A percentile compares a stretch with the other conserved stretches of the same genome.
These are phyloP conservation scores for Danielia oregonensis DNA, from an alignment of 805 yeast species.

Conservation along the genomic window DNA sequence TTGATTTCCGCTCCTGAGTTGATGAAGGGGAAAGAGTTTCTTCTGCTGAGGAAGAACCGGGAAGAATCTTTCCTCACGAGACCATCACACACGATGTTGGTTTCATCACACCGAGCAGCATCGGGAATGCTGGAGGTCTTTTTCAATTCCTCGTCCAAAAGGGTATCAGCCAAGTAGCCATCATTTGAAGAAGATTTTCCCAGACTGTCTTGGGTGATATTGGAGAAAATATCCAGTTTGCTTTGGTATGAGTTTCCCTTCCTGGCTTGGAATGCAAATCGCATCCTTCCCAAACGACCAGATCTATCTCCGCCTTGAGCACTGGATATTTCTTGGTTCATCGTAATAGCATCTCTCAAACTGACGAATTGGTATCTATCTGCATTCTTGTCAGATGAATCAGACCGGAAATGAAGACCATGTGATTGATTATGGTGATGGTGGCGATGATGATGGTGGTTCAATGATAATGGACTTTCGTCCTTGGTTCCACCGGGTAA, in stretches of 20 bases:
- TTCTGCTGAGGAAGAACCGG: slow-evolving; percentile 22
- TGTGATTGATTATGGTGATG: slow-evolving; percentile 7
- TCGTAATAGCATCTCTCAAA: slow-evolving; percentile 29
- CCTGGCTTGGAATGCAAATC: slow-evolving; percentile 28
- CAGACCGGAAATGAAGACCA: not conserved
- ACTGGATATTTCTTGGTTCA: slow-evolving; percentile 6
- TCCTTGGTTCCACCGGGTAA: not conserved
- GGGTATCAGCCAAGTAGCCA: not conserved
- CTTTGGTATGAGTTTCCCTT: slow-evolving; percentile 2
- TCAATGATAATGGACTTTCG: not conserved
- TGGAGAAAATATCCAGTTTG: not conserved
- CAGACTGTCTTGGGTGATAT: not conserved
- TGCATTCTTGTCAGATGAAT: not conserved
- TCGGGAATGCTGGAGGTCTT: slow-evolving; percentile 3
- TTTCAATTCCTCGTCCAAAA: slow-evolving; percentile 9
- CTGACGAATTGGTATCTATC: slow-evolving; percentile 28
- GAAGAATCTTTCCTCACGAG: slow-evolving; percentile 2
- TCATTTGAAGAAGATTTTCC: not conserved
- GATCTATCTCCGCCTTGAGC: slow-evolving; percentile 21
- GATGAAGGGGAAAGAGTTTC: slow-evolving; percentile 33
- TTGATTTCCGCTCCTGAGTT: slow-evolving; percentile 15
- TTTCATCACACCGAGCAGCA: too few species aligned
- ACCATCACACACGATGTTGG: not conserved
- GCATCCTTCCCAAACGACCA: slow-evolving; percentile 34
- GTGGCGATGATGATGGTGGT: slow-evolving; percentile 4